phyloP scores from a whole-genome alignment of 164 flowering plant genomes.

The Stephania yunnanensis region DNA sequence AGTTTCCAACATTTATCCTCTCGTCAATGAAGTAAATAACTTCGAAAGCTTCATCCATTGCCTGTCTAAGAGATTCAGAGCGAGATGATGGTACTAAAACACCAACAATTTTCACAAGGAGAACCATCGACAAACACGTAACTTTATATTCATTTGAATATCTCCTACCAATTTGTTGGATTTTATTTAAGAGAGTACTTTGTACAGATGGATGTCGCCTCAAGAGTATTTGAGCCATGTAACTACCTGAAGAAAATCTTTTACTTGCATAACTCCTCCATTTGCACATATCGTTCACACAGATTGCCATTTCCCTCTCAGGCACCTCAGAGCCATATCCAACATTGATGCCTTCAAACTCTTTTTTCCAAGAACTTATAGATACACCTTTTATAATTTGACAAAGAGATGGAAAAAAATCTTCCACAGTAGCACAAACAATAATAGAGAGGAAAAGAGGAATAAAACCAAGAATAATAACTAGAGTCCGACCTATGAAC shows the following conservation, averaged over 20 bases:
- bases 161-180: background rate
- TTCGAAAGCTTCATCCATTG: background rate
- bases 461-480: too few relatives aligned
- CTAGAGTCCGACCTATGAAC: too few relatives aligned
- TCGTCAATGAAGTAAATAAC: background rate
- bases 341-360: too few relatives aligned
- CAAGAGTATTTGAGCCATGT: background rate
- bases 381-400: too few relatives aligned
- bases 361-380: too few relatives aligned
- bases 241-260: too few relatives aligned
- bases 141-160: background rate
- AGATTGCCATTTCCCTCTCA: too few relatives aligned
- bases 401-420: too few relatives aligned
- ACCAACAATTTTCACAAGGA: background rate
- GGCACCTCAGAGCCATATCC: too few relatives aligned
- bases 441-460: too few relatives aligned
- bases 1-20: background rate
- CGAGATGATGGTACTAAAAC: background rate
- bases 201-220: background rate
- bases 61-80: background rate
- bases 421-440: too few relatives aligned
- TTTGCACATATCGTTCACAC: too few relatives aligned
- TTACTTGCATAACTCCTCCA: background rate
- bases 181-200: background rate
- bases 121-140: background rate